phyloP scores from a whole-genome alignment of 1,284 basidiomycete species.

The Xerocomus amazonicus region DNA sequence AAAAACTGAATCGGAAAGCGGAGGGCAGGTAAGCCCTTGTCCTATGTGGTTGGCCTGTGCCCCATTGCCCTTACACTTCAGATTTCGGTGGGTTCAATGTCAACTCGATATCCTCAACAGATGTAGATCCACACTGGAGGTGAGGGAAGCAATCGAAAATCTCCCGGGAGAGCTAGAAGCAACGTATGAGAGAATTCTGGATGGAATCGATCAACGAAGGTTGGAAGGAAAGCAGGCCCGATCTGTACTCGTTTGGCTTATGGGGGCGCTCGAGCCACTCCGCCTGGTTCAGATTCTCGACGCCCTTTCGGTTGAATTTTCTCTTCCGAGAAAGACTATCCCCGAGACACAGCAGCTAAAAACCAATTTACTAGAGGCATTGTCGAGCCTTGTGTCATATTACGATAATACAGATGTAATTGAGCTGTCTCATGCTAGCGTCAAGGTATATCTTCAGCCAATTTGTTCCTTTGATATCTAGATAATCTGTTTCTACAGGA shows the following conservation, averaged over 20 bases:
- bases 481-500: neutral
- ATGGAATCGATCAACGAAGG: neutral
- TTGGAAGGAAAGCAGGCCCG: slow-evolving; percentile 1
- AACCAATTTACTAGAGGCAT: neutral
- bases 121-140: neutral
- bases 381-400: slow-evolving; percentile 6
- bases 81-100: slow-evolving; percentile 5
- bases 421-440: slow-evolving; percentile 1
- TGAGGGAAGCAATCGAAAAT: neutral
- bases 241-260: neutral
- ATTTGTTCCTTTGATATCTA: neutral
- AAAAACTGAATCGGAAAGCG: neutral
- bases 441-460: slow-evolving; percentile 1
- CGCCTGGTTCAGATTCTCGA: neutral
- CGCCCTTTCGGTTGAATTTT: neutral
- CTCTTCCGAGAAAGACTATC: too few relatives aligned
- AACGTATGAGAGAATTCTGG: slow-evolving; percentile 1
- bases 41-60: neutral
- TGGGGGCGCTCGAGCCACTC: slow-evolving; percentile 1
- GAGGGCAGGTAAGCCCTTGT: neutral
- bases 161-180: neutral
- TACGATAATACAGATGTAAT: neutral
- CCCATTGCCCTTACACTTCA: neutral
- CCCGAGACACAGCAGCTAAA: neutral
- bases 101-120: slow-evolving; percentile 1